Evolutionary conservation across 2,329 filamentous ascomycete genomes (phyloP), one percentile per base, ranked within the genome.

Genomic region (Trichoderma sp.): DNA sequence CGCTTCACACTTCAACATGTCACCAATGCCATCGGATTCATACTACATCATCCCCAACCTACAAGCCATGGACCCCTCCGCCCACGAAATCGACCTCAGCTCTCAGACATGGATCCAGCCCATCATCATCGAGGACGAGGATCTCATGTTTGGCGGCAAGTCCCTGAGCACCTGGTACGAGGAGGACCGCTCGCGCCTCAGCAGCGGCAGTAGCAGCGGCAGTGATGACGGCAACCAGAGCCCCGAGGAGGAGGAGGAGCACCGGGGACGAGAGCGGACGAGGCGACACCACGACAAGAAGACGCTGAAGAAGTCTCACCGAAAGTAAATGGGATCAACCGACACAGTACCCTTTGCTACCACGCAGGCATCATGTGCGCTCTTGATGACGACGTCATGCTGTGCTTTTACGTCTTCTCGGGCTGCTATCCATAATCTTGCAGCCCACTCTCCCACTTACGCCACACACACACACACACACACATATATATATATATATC

Each of bases 111-210:
- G 85, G 86, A 82, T 86, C 71, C 81, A 84, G 66, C 82, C 84
- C 39, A 88, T 84, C 37, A 88, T 84, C 59, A 89, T 89, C 73
- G 86, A 89, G 68, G 86, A 89, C 74, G 86, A 88, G 68, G 86
- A 89, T 71, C 80, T 89, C 46, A 87, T 83, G 76, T 89, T 88
- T 73, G 85, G 86, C 68, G 86, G 86, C 73, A 89, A 88, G 82
- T 81, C 85, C 49, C 77, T 89, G 52, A 86, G 85, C 76, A 79
- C 83, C 18, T 88, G 86, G 86, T 87, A 89, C 76, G 86, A 89
- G 77, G 86, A 89, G 78, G 73, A 75, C 56, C 70, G 74, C 3
- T 68, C 72, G 26, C 77, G 80, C 21, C 75, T 82, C 77, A 78
- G 76, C 68, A 76, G 74, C 28, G 56, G 72, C 61, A 78, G 78